These are phyloP conservation scores for Plasmodium fragile DNA, from an alignment of 169 alveolate species.

Conservation along the genomic window DNA sequence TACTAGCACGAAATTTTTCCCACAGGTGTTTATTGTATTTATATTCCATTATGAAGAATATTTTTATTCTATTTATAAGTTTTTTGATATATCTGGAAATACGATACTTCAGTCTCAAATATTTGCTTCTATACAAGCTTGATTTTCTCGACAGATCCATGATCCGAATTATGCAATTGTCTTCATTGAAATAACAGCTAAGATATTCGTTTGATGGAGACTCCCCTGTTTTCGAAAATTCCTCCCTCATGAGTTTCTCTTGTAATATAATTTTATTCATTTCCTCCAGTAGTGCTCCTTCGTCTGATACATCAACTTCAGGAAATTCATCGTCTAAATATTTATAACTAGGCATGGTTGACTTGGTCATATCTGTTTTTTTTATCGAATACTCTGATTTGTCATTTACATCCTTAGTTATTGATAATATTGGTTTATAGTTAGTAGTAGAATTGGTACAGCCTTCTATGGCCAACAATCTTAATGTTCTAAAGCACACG, in stretches of 20 bases:
- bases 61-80: not conserved
- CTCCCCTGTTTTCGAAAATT: not conserved
- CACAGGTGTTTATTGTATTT: not conserved
- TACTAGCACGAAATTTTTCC: not conserved
- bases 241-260: not conserved
- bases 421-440: not conserved
- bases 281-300: not conserved
- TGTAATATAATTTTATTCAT: slow-evolving; percentile 16
- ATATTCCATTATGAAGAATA: not conserved
- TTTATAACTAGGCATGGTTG: not conserved
- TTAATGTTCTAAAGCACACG: not conserved
- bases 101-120: slow-evolving; percentile 3
- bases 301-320: slow-evolving; percentile 1
- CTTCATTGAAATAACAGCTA: not conserved
- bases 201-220: not conserved
- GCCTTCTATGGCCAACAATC: not conserved
- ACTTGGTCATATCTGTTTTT: not conserved
- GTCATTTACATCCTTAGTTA: not conserved
- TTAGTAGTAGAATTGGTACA: not conserved
- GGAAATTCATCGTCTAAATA: not conserved
- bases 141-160: slow-evolving; percentile 24
- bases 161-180: not conserved
- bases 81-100: not conserved
- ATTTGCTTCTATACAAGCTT: slow-evolving; percentile 11
- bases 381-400: not conserved